Evolutionary conservation across 2,329 filamentous ascomycete species (phyloP).

Genomic region (Fusarium zealandicum): DNA sequence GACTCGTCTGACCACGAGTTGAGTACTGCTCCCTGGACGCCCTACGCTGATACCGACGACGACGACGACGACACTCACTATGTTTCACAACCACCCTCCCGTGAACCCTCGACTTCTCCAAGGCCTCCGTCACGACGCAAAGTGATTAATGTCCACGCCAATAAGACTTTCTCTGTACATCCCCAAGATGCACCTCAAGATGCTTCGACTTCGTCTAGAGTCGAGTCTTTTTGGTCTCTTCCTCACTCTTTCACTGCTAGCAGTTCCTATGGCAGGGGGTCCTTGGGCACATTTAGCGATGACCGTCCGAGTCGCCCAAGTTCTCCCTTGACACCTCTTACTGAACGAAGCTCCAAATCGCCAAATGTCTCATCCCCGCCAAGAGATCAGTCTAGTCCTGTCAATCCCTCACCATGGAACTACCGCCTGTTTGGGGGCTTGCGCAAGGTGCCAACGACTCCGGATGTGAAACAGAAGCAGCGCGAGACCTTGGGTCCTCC

Average conservation of each 20-base stretch:
- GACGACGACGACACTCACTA: slow-evolving; percentile 29
- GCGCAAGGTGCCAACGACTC: slow-evolving; percentile 55
- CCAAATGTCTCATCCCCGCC: slow-evolving; percentile 26
- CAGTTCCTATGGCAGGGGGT: slow-evolving; percentile 57
- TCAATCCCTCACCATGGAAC: slow-evolving; percentile 56
- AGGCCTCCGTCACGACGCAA: slow-evolving; percentile 45
- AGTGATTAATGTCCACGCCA: slow-evolving; percentile 59
- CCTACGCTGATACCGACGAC: slow-evolving; percentile 28
- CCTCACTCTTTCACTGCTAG: slow-evolving; percentile 55
- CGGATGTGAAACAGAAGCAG: slow-evolving; percentile 53
- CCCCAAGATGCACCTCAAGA: slow-evolving; percentile 47
- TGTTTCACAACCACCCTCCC: slow-evolving; percentile 30
- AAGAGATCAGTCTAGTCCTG: slow-evolving; percentile 25
- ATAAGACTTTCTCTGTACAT: slow-evolving; percentile 66
- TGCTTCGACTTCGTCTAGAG: slow-evolving; percentile 40
- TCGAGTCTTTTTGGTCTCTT: slow-evolving; percentile 49
- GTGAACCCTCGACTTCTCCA: slow-evolving; percentile 37
- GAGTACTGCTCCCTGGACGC: slow-evolving; percentile 32
- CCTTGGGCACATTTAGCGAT: slow-evolving; percentile 57
- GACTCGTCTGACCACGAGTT: slow-evolving; percentile 28
- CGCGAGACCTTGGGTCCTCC: slow-evolving; percentile 39
- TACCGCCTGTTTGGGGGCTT: slow-evolving; percentile 63
- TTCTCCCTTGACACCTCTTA: slow-evolving; percentile 57
- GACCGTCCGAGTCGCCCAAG: slow-evolving; percentile 56
- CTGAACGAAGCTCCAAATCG: slow-evolving; percentile 47